These are phyloP conservation scores for Ceratobasidium papillatum DNA, from an alignment of 1,284 basidiomycete genomes.

Conservation along the genomic window DNA sequence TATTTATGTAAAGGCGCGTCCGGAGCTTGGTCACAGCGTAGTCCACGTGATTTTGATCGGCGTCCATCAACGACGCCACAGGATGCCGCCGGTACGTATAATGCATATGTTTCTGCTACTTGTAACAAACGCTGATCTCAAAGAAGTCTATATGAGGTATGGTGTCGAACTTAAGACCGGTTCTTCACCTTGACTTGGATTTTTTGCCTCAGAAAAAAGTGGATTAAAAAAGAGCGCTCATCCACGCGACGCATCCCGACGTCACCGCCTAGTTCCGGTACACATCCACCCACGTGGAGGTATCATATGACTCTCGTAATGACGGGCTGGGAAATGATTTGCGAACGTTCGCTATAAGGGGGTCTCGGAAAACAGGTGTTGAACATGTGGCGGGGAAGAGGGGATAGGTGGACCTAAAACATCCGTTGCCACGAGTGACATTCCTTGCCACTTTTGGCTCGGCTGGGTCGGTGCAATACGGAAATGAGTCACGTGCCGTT, in stretches of 20 bases:
- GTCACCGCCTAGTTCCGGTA: slow-evolving; percentile 6
- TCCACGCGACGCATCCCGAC: background rate
- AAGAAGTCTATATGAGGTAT: too few relatives aligned
- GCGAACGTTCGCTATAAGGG: background rate
- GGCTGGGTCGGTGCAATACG: background rate
- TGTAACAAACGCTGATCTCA: too few relatives aligned
- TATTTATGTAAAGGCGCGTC: background rate
- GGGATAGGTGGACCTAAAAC: background rate
- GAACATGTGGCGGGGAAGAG: background rate
- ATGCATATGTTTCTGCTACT: too few relatives aligned
- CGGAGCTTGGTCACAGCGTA: slow-evolving; percentile 26
- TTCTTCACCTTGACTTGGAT: background rate
- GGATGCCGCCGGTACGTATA: background rate
- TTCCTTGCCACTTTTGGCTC: background rate
- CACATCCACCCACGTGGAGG: background rate
- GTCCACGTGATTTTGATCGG: slow-evolving; percentile 18
- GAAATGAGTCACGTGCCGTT: background rate
- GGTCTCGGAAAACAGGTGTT: background rate
- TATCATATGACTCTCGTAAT: slow-evolving; percentile 30
- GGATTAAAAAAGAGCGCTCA: background rate
- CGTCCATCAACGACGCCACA: slow-evolving; percentile 1
- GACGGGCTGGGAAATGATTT: background rate
- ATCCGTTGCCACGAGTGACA: background rate
- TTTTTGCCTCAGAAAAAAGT: too few relatives aligned
- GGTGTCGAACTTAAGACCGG: too few relatives aligned